phyloP scores from a whole-genome alignment of 768 basidiomycete species.

The Gymnopilus junonius region DNA sequence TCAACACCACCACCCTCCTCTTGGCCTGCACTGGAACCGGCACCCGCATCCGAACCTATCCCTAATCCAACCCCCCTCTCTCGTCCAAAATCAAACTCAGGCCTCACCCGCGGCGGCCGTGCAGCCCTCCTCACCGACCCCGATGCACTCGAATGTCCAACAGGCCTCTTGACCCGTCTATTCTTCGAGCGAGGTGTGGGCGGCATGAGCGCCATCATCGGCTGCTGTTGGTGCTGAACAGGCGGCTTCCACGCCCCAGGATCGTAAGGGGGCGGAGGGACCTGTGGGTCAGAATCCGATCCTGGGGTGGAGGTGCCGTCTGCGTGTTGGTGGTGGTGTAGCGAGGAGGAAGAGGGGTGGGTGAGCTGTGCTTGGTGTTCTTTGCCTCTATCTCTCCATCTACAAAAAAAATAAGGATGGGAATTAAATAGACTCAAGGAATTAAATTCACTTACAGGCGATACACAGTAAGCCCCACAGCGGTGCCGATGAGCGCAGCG shows the following conservation, averaged over 20 bases:
- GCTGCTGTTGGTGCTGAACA: conserved; percentile 29
- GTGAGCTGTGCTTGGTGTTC: conserved; percentile 13
- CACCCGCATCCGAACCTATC: not conserved
- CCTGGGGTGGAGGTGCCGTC: conserved; percentile 19
- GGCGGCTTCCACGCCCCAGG: conserved; percentile 56
- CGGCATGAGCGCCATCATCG: conserved; percentile 30
- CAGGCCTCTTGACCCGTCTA: conserved; percentile 14
- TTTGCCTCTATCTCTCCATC: conserved; percentile 82
- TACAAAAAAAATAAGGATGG: conserved; percentile 32
- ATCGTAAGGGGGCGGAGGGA: conserved; percentile 68
- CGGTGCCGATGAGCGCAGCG: conserved; percentile 85
- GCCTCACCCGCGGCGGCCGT: conserved; percentile 17
- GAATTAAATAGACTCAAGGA: no score
- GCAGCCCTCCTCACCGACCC: conserved; percentile 38
- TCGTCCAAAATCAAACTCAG: conserved; percentile 48
- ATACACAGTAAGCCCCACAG: conserved; percentile 87
- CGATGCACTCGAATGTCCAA: conserved; percentile 36
- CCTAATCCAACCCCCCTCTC: conserved; percentile 21
- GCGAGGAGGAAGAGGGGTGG: conserved; percentile 37
- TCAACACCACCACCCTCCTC: conserved; percentile 38
- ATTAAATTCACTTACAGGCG: no score
- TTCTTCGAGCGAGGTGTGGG: conserved; percentile 14
- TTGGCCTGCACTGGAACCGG: no score
- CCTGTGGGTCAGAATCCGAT: conserved; percentile 1
- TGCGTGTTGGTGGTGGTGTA: conserved; percentile 25